These are phyloP conservation scores for Aureococcus anophagefferens DNA, from an alignment of 108 stramenopile genomes.

Conservation along the genomic window DNA sequence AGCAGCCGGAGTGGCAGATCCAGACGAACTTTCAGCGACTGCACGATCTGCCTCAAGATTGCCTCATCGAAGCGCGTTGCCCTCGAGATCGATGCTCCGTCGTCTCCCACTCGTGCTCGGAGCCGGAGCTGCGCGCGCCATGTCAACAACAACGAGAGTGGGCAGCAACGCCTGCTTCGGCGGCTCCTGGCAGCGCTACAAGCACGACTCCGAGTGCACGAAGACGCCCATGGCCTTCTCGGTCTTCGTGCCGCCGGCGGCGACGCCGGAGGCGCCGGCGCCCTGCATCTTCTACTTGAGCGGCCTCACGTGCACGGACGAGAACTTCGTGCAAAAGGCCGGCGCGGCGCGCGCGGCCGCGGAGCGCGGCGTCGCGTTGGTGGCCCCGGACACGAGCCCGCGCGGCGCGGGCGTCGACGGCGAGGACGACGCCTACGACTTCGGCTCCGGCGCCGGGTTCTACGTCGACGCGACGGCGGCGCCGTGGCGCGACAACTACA, in stretches of 20 bases:
- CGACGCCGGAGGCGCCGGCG: conserved; percentile 6
- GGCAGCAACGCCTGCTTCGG: too few species aligned
- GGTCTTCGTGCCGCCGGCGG: conserved; percentile 31
- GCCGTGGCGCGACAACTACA: conserved; percentile 66
- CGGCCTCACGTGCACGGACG: conserved; percentile 90
- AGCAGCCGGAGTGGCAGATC: too few species aligned
- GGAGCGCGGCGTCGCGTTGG: conserved; percentile 67
- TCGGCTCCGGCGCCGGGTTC: conserved; percentile 92
- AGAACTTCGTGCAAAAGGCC: conserved; percentile 80
- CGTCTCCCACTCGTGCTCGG: too few species aligned
- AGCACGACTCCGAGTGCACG: conserved; percentile 21
- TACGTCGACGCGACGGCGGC: conserved; percentile 86
- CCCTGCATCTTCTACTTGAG: conserved; percentile 65
- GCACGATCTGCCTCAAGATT: too few species aligned
- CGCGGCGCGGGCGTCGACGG: conserved; percentile 58
- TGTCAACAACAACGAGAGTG: too few species aligned
- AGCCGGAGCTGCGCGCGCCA: too few species aligned
- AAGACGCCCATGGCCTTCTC: conserved; percentile 32
- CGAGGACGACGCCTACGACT: conserved; percentile 68
- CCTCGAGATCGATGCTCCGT: too few species aligned
- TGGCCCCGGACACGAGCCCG: conserved; percentile 90
- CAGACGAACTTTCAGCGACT: too few species aligned
- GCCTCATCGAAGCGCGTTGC: too few species aligned
- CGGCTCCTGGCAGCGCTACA: too few species aligned
- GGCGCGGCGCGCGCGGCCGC: conserved; percentile 22